A percentile compares a stretch with the other conserved stretches of the same genome.
Evolutionary conservation across 2,329 filamentous ascomycete species (phyloP).

Genomic region (Fusarium poae): DNA sequence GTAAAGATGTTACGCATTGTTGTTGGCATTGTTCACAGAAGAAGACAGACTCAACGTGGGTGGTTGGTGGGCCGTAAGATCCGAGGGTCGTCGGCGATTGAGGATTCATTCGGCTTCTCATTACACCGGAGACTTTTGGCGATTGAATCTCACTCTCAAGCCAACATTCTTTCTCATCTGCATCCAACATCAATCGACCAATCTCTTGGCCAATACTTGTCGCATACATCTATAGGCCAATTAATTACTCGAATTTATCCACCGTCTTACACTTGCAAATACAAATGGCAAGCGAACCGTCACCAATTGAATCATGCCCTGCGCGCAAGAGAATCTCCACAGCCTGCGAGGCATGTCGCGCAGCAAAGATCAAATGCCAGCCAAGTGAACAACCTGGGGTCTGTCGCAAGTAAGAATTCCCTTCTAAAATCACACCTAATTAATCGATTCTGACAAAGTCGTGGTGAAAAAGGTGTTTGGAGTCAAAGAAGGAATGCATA

Average conservation of each 20-base stretch:
- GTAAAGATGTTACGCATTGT: constrained; percentile 7
- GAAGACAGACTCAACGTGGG: not conserved
- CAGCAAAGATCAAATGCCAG: constrained; percentile 67
- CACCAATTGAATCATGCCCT: constrained; percentile 21
- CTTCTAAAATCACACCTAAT: not conserved
- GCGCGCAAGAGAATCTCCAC: constrained; percentile 53
- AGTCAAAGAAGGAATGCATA: constrained; percentile 66
- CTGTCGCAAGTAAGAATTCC: constrained; percentile 63
- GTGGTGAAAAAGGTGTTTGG: constrained; percentile 59
- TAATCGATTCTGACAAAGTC: constrained; percentile 3
- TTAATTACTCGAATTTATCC: not conserved
- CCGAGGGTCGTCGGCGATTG: constrained; percentile 38
- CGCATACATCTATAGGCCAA: not conserved
- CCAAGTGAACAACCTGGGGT: constrained; percentile 61
- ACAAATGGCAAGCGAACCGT: constrained; percentile 33
- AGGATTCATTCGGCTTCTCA: constrained; percentile 34
- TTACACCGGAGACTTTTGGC: constrained; percentile 26
- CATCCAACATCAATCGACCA: not conserved
- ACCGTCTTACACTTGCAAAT: not conserved
- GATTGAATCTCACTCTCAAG: not conserved
- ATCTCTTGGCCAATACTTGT: not conserved
- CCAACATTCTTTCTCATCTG: not conserved
- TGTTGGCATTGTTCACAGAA: constrained; percentile 4
- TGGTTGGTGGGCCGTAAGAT: constrained; percentile 18
- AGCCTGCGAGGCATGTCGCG: constrained; percentile 67